Evolutionary conservation across 306 rosid species (phyloP), one percentile per base, ranked within the genome.

Genomic region (Astragalus membranaceus): DNA sequence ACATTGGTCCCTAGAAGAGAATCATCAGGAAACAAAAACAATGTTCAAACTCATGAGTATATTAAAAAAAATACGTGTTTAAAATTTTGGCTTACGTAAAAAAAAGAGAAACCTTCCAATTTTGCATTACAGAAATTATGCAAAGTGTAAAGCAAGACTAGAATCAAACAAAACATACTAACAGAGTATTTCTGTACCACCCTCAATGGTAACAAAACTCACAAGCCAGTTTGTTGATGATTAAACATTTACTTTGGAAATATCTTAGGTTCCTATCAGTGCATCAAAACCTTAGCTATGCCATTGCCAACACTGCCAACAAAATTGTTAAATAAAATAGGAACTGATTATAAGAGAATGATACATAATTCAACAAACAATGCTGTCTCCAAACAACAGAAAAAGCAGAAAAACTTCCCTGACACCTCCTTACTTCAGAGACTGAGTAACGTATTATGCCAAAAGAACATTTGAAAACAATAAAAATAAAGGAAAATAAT

Each of bases 1-100:
- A 73, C 73, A 73, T 39, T 44, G 20, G 75, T 63, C 56, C 80
- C 83, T 69, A 74, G 36, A 56, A 51, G 63, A 74, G 44, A 41
- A 78, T 52, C 62, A 65, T 26, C 8, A 64, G 61, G 56, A 60
- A 64, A 78, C 66, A 36, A 56, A 79, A 64, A 35, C 0, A 26
- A 64, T 56, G 61, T 75, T 52, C 59, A 69, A 77, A 64, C 15
- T 39, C 69, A 57, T 36, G 23, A 63, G 63, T 59, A 44, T 26
- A 46, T 52, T 53, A 7, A 30, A 60, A 36, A 0, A 36, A 72
- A 10, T n/a, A 39, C 33, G 47, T 20, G 54, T 49, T 69, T 48
- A 63, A 6, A 63, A 63, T 35, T 52, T 50, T 48, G 49, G 49
- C 57, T 41, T 33, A 56, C 42, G 41, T 5, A 47, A 10, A 37